Evolutionary conservation across 495 filamentous ascomycete species (phyloP), one percentile per base, ranked within the genome.

Genomic region (Daldinia concentrica): DNA sequence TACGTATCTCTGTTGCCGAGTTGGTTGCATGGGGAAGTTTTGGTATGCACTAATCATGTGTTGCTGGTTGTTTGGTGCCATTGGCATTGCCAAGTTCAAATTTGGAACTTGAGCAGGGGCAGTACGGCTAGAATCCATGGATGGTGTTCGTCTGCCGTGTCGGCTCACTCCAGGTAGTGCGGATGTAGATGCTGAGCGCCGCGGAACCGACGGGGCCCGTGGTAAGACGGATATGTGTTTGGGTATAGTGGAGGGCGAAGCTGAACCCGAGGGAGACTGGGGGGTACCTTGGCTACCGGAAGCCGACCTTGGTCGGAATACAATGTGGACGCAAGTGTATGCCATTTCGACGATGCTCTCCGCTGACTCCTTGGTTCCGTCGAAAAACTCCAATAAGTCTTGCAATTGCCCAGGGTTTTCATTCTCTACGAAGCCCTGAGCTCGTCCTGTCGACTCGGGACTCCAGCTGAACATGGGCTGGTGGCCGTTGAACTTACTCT

Each of bases 371-470:
- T 78, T 77, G 14, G 69, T 66, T 11, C 79, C 80, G 37, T 79
- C 76, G 72, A 83, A 85, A 66, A 84, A 85, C 39, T 85, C 83
- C 45, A 85, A 78, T 3, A 83, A 76, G 58, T 85, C 83, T 70
- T 85, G 83, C 22, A 85, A 79, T 62, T 84, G 81, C 9, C 82
- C 82, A 4, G 82, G 79, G 41, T 75, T 80, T 69, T 84, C 79
- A 30, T 81, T 82, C 62, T 85, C 83, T 9, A 83, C 66, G 61
- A 83, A 85, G 1, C 82, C 83, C 68, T 81, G 82, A 5, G 80
- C 81, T 45, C 83, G 76, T n/a, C 83, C 83, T 2, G 82, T 85
- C 52, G 71, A 70, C 43, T 80, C 73, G 4, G 76, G 64, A 29
- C 82, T 79, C 83, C 83, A 85, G 62, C 82, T 81, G 59, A 85